Percentiles rank a stretch among this genome's conserved stretches.
Evolutionary conservation across 768 basidiomycete species (phyloP).

Genomic region (Aureoboletus auriporus): DNA sequence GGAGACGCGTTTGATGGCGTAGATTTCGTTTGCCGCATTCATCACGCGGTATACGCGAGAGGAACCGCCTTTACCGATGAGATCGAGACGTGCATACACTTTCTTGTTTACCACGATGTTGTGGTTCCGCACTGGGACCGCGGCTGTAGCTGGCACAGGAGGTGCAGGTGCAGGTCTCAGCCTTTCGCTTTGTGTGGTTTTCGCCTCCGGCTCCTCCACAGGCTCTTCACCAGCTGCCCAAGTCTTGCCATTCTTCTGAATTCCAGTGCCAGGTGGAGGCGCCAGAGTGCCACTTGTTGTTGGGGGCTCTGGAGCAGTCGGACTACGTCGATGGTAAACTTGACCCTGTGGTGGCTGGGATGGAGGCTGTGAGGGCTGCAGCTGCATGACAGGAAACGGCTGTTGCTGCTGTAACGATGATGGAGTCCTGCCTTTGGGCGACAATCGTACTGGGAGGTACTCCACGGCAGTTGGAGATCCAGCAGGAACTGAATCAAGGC

Average conservation of each 20-base stretch:
- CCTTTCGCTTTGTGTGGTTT: constrained; percentile 23
- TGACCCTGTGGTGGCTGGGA: constrained; percentile 21
- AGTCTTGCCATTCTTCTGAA: constrained; percentile 34
- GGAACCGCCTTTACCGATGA: constrained; percentile 91
- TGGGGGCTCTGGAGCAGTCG: constrained; percentile 60
- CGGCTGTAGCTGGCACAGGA: constrained; percentile 21
- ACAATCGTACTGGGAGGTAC: constrained; percentile 25
- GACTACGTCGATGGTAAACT: constrained; percentile 59
- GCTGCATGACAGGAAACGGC: constrained; percentile 24
- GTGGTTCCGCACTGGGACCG: constrained; percentile 36
- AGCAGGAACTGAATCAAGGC: constrained; percentile 32
- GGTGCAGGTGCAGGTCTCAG: constrained; percentile 34
- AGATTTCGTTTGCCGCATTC: constrained; percentile 69
- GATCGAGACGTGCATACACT: constrained; percentile 77
- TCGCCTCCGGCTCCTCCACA: constrained; percentile 33
- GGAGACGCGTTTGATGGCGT: constrained; percentile 89
- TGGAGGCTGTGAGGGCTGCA: constrained; percentile 19
- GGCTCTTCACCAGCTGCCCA: constrained; percentile 46
- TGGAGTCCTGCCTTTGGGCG: constrained; percentile 26
- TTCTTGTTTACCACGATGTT: constrained; percentile 59
- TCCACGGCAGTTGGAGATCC: constrained; percentile 58
- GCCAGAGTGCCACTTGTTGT: constrained; percentile 36
- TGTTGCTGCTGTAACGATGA: constrained; percentile 25
- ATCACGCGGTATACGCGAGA: constrained; percentile 95
- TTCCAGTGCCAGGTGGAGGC: constrained; percentile 13